phyloP scores from a whole-genome alignment of 108 stramenopile genomes.

The Cyclotella distinguenda region DNA sequence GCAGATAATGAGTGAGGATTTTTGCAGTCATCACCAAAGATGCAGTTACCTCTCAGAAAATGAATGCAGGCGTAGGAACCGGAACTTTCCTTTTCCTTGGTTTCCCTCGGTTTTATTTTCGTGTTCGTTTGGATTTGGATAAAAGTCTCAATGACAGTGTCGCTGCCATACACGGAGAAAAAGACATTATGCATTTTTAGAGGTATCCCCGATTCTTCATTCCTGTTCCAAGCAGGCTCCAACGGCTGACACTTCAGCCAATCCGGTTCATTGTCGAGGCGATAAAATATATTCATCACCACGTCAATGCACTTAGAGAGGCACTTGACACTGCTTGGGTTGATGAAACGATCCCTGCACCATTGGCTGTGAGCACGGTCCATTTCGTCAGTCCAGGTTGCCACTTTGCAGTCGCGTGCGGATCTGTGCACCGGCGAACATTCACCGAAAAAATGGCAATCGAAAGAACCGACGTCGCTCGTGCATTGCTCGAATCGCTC shows the following conservation, averaged over 20 bases:
- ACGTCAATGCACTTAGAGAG: constrained; percentile 36
- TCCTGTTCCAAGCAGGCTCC: constrained; percentile 48
- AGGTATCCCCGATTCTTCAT: constrained; percentile 6
- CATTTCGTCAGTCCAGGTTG: constrained; percentile 45
- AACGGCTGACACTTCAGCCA: constrained; percentile 49
- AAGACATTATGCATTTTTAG: constrained; percentile 13
- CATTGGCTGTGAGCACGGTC: constrained; percentile 47
- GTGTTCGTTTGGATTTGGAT: constrained; percentile 17
- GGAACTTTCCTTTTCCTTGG: constrained; percentile 1
- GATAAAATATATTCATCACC: constrained; percentile 44
- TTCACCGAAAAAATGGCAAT: constrained; percentile 11
- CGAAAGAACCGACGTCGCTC: not conserved
- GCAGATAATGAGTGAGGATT: constrained; percentile 37
- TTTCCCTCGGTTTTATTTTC: constrained; percentile 13
- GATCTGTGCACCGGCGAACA: not conserved
- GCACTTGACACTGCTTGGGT: constrained; percentile 46
- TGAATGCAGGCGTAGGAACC: constrained; percentile 37
- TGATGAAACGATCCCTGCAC: constrained; percentile 50
- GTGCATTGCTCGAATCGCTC: constrained; percentile 20
- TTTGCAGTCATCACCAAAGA: constrained; percentile 28
- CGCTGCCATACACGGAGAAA: constrained; percentile 25
- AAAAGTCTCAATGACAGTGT: constrained; percentile 9
- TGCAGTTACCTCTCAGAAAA: constrained; percentile 30
- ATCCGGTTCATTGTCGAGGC: constrained; percentile 42
- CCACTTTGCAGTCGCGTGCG: constrained; percentile 26